These are phyloP conservation scores for Musa troglodytarum DNA, from an alignment of 176 grass and related monocot genomes.

Conservation along the genomic window DNA sequence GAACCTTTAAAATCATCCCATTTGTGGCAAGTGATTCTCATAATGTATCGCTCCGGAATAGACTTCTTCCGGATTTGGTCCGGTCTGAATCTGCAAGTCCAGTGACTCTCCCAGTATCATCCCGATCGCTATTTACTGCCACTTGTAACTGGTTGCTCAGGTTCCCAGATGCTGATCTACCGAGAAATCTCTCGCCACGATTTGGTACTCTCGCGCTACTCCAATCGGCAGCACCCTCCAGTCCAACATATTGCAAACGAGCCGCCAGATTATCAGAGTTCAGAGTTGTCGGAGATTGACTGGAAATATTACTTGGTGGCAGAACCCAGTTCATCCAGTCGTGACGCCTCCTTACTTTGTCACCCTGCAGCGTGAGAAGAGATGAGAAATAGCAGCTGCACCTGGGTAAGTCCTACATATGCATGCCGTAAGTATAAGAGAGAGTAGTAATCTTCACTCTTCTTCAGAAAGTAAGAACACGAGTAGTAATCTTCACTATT, in stretches of 20 bases:
- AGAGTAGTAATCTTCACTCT: too few species aligned
- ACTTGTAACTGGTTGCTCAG: conserved; percentile 15
- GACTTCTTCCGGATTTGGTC: neutral
- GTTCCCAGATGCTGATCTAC: conserved; percentile 29
- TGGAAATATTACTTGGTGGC: conserved; percentile 15
- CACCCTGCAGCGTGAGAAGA: conserved; percentile 24
- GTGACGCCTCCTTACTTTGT: conserved; percentile 40
- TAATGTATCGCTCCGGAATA: conserved; percentile 7
- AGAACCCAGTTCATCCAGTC: conserved; percentile 57
- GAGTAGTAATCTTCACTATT: too few species aligned
- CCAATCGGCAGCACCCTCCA: conserved; percentile 24
- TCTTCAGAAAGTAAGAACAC: too few species aligned
- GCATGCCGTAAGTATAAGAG: neutral
- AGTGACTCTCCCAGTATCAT: neutral
- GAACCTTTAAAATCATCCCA: neutral
- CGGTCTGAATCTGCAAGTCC: conserved; percentile 1
- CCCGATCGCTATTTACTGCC: conserved; percentile 13
- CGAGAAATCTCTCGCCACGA: conserved; percentile 13
- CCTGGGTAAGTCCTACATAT: neutral
- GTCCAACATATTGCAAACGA: conserved; percentile 22
- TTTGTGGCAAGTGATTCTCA: neutral
- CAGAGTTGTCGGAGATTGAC: conserved; percentile 17
- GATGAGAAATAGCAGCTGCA: neutral
- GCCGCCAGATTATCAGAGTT: conserved; percentile 29
- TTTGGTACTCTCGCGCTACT: conserved; percentile 2